phyloP scores from a whole-genome alignment of 768 basidiomycete genomes.

The Agrocybe pediades region DNA sequence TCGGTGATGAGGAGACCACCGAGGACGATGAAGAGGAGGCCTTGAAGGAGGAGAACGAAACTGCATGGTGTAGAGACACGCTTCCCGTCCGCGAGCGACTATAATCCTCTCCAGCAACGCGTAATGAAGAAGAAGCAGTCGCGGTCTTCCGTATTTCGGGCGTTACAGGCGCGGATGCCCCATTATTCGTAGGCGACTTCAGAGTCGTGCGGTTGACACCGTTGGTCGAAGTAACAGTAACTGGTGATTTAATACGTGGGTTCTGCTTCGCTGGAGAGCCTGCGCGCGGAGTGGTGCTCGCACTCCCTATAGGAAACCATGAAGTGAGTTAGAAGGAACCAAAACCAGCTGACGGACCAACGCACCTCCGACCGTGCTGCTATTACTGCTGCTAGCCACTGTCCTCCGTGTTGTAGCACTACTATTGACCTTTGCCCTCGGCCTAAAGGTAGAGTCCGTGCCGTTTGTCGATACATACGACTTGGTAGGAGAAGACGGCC shows the following conservation, averaged over 20 bases:
- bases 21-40: conserved; percentile 17
- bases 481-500: conserved; percentile 48
- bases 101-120: conserved; percentile 8
- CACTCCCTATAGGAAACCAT: conserved; percentile 11
- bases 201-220: conserved; percentile 20
- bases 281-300: conserved; percentile 35
- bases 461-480: conserved; percentile 23
- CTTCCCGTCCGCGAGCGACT: conserved; percentile 28
- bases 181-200: conserved; percentile 33
- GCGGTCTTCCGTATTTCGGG: conserved; percentile 33
- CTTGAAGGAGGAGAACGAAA: conserved; percentile 38
- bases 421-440: conserved; percentile 65
- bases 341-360: neutral
- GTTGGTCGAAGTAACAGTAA: conserved; percentile 32
- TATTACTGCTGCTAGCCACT: conserved; percentile 3
- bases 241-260: conserved; percentile 36
- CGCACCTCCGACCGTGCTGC: conserved; percentile 16
- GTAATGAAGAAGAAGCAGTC: conserved; percentile 20
- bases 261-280: conserved; percentile 44
- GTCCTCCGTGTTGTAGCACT: conserved; percentile 44
- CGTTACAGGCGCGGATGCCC: conserved; percentile 33
- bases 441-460: conserved; percentile 33
- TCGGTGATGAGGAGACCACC: conserved; percentile 15
- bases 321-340: neutral
- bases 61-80: conserved; percentile 37